A percentile compares a stretch with the other conserved stretches of the same genome.
These are phyloP conservation scores for Yamadazyma atlantica DNA, from an alignment of 1,139 yeast species.

Conservation along the genomic window DNA sequence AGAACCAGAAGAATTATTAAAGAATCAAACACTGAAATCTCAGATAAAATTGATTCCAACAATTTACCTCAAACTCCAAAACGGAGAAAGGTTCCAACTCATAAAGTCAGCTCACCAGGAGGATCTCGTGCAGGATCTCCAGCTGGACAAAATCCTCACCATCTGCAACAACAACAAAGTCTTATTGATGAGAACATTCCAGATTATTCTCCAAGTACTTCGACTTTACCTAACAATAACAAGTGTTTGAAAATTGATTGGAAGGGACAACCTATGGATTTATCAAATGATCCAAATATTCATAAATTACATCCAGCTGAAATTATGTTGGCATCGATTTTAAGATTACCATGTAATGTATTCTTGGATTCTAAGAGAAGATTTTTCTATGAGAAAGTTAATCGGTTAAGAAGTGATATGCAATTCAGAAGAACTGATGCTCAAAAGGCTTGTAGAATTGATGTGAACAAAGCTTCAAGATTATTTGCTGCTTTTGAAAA, in stretches of 20 bases:
- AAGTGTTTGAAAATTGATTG: conserved; percentile 87
- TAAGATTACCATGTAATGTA: conserved; percentile 82
- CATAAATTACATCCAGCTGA: conserved; percentile 87
- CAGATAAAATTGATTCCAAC: conserved; percentile 11
- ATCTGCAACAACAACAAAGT: conserved; percentile 32
- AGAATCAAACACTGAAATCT: conserved; percentile 14
- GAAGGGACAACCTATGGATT: conserved; percentile 98
- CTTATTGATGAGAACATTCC: conserved; percentile 56
- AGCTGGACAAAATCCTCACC: conserved; percentile 17
- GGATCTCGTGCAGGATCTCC: conserved; percentile 4
- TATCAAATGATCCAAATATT: conserved; percentile 71
- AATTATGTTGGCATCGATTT: conserved; percentile 78
- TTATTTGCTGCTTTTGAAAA: conserved; percentile 90
- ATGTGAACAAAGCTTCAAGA: conserved; percentile 93
- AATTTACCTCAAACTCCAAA: conserved; percentile 25
- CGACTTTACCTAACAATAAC: conserved; percentile 57
- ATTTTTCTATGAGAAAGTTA: conserved; percentile 83
- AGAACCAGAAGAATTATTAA: conserved; percentile 49
- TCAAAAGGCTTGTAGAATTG: conserved; percentile 95
- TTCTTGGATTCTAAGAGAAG: conserved; percentile 92
- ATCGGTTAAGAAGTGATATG: conserved; percentile 67
- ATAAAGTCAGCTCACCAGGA: conserved; percentile 17
- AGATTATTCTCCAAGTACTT: conserved; percentile 77
- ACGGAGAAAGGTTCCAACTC: conserved; percentile 37
- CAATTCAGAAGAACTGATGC: conserved; percentile 97